A percentile compares a stretch with the other conserved stretches of the same genome.
These are phyloP conservation scores for Leptographium lundbergii DNA, from an alignment of 2,329 filamentous ascomycete genomes.

Conservation along the genomic window DNA sequence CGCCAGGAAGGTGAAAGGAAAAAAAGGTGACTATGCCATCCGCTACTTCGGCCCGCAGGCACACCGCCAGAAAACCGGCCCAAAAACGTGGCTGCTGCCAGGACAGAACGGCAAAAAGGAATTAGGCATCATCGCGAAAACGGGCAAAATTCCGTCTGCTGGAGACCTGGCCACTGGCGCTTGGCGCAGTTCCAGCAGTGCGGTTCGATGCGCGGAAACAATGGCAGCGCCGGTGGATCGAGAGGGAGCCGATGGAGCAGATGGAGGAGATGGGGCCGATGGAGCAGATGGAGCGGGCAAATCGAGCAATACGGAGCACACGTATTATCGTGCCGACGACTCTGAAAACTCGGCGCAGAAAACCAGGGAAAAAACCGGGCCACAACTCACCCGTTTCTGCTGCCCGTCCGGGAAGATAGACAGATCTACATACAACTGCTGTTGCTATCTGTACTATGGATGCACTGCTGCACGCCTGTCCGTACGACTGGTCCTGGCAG, in stretches of 20 bases:
- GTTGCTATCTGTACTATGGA: background rate
- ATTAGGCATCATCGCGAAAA: background rate
- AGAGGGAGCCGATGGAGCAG: no score
- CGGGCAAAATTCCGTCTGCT: background rate
- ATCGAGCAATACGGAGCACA: no score
- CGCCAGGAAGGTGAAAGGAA: background rate
- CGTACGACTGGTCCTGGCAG: slow-evolving; percentile 2
- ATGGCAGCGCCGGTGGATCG: no score
- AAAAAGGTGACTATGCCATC: background rate
- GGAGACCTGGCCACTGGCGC: background rate
- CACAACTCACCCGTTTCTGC: no score
- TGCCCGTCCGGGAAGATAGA: no score
- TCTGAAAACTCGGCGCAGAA: no score
- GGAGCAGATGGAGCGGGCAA: no score
- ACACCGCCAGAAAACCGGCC: background rate
- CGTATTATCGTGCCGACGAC: no score
- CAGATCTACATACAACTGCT: background rate
- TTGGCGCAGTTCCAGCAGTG: background rate
- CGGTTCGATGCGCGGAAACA: background rate
- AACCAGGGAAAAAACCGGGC: no score
- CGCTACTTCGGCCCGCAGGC: background rate
- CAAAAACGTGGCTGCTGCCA: background rate
- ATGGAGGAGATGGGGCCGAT: no score
- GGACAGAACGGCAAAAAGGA: background rate
- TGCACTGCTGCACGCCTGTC: background rate